Base-by-base conservation (phyloP, 208 protist genomes). In the Endotrypanum monterogeii region DNA sequence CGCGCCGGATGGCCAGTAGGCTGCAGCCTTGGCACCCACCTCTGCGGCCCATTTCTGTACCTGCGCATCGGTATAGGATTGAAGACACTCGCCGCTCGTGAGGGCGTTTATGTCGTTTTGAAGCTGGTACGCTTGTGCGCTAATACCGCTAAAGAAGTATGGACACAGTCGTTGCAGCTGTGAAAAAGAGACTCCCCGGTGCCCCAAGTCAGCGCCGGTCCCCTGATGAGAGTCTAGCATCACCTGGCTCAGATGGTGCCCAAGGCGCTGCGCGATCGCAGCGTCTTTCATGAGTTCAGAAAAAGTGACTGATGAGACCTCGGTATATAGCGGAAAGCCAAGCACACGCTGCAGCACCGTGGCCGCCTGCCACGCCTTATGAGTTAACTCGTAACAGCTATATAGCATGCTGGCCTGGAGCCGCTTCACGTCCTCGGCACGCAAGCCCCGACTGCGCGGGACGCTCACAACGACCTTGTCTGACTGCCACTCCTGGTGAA, bases 91-190 rank as follows among this genome's bases (percentile, higher is more conserved):
- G 54, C 80, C 74, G n/a, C 78, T 79, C 6, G 82, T 86, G 46
- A 95, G 65, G 48, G 72, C 71, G 3, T 89, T 84, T 71, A 97
- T 84, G 72, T 95, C 87, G 54, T 83, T 80, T 11, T 83, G 84
- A 20, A 86, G 87, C 56, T 85, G 78, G 73, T 88, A 93, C 61
- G 88, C 86, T 44, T 91, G 82, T n/a, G 84, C 75, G 83, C 92
- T 87, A 71, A 86, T 80, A 12, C 81, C 79, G 66, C 67, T 80
- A 68, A 95, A 97, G 78, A 97, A 94, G 76, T 96, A 93, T 3
- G 89, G 90, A 75, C 93, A 97, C 35, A 74, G 77, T 51, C 86
- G 66, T 71, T 95, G 85, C 68, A 97, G 82, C 60, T 83, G 77
- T 2, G 68, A 56, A 37, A 97, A 86, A 20, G 83, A 75, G 32